Percentiles rank a stretch among this genome's conserved stretches.
Evolutionary conservation across 1,284 basidiomycete species (phyloP).

Genomic region (Trametes polyzona): DNA sequence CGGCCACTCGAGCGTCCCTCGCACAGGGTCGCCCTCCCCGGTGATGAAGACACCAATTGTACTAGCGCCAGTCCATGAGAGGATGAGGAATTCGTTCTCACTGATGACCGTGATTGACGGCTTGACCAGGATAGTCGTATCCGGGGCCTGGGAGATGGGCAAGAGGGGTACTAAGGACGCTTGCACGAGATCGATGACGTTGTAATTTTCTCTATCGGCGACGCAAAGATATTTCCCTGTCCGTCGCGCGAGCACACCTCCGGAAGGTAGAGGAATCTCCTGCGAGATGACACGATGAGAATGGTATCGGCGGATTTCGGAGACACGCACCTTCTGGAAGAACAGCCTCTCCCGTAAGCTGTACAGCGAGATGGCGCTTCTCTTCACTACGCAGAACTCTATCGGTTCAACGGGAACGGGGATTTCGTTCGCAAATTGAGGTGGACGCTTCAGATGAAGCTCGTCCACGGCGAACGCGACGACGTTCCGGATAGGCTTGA

Average conservation of each 20-base stretch:
- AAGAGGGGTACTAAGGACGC: slow-evolving; percentile 73
- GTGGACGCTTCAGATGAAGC: slow-evolving; percentile 62
- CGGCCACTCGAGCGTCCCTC: slow-evolving; percentile 87
- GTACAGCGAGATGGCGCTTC: slow-evolving; percentile 70
- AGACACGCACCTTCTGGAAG: slow-evolving; percentile 57
- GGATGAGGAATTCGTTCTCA: slow-evolving; percentile 77
- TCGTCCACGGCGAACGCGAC: slow-evolving; percentile 83
- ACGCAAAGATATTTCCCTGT: slow-evolving; percentile 73
- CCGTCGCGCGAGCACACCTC: slow-evolving; percentile 65
- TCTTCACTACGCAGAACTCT: slow-evolving; percentile 80
- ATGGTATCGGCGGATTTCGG: background rate
- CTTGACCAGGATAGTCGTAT: slow-evolving; percentile 51
- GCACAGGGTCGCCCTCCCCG: slow-evolving; percentile 82
- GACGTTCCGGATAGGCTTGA: slow-evolving; percentile 81
- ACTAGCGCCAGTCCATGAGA: slow-evolving; percentile 76
- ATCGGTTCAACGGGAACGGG: slow-evolving; percentile 55
- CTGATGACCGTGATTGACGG: slow-evolving; percentile 79
- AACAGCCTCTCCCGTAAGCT: slow-evolving; percentile 62
- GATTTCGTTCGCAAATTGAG: slow-evolving; percentile 45
- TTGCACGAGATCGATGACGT: slow-evolving; percentile 74
- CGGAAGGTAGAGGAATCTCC: slow-evolving; percentile 81
- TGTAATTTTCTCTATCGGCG: slow-evolving; percentile 74
- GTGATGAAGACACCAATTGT: slow-evolving; percentile 87
- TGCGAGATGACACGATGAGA: slow-evolving; percentile 34
- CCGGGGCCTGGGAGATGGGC: slow-evolving; percentile 72